These are phyloP conservation scores for Chaetomiaceae sp. DNA, from an alignment of 2,329 filamentous ascomycete genomes.

Conservation along the genomic window DNA sequence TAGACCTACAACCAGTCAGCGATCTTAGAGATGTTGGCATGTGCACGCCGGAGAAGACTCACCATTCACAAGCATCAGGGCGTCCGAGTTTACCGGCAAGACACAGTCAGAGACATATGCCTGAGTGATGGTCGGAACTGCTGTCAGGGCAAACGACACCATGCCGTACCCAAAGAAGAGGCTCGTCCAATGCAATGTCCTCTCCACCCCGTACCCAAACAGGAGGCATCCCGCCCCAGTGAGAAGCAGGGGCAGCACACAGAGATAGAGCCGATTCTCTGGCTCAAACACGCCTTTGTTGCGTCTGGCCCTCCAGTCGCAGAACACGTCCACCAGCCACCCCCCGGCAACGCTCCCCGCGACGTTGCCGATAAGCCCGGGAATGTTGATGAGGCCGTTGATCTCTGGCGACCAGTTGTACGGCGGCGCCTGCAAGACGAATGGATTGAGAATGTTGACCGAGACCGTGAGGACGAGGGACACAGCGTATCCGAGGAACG, in stretches of 20 bases:
- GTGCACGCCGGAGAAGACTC: background rate
- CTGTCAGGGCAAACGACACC: slow-evolving; percentile 40
- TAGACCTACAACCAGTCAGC: slow-evolving; percentile 24
- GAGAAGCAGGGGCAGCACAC: slow-evolving; percentile 37
- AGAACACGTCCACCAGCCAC: slow-evolving; percentile 39
- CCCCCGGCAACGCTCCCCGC: slow-evolving; percentile 39
- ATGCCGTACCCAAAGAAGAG: slow-evolving; percentile 44
- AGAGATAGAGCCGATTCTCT: slow-evolving; percentile 38
- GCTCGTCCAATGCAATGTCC: slow-evolving; percentile 38
- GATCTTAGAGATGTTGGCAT: background rate
- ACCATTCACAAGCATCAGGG: slow-evolving; percentile 32
- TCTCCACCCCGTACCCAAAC: slow-evolving; percentile 41
- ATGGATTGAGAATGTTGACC: slow-evolving; percentile 31
- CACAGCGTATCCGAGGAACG: slow-evolving; percentile 30
- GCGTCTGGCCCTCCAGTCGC: slow-evolving; percentile 36
- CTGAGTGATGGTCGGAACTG: slow-evolving; percentile 40
- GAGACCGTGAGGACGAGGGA: slow-evolving; percentile 29
- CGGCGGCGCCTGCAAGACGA: slow-evolving; percentile 31
- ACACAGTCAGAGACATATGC: slow-evolving; percentile 38
- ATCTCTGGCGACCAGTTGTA: slow-evolving; percentile 30
- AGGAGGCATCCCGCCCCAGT: slow-evolving; percentile 39
- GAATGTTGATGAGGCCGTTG: slow-evolving; percentile 32
- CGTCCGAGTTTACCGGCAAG: slow-evolving; percentile 30
- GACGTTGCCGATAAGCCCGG: slow-evolving; percentile 38
- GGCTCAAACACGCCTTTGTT: slow-evolving; percentile 42